A percentile compares a stretch with the other conserved stretches of the same genome.
Conservation (phyloP, 805 yeast genomes). For the Groenewaldozyma salmanticensis region DNA sequence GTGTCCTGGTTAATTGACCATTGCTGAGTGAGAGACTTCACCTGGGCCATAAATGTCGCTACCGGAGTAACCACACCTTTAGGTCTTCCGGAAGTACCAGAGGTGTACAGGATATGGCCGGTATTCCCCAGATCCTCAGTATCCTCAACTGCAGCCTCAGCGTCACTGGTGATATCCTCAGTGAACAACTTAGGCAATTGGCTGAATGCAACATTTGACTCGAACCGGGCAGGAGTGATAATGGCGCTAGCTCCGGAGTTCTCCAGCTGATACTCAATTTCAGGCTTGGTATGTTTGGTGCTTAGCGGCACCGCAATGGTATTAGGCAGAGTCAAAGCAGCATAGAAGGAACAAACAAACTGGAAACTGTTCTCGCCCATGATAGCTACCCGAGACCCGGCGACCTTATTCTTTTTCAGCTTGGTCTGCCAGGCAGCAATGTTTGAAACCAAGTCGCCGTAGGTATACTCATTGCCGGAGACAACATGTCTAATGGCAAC, state of each 20-base stretch:
- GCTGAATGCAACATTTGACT: constrained; percentile 16
- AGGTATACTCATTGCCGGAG: constrained; percentile 23
- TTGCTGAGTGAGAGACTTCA: constrained; percentile 24
- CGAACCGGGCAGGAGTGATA: constrained; percentile 22
- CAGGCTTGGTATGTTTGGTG: constrained; percentile 25
- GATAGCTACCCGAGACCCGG: constrained; percentile 22
- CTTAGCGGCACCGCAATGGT: constrained; percentile 27
- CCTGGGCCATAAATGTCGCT: constrained; percentile 24
- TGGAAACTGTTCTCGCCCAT: constrained; percentile 29
- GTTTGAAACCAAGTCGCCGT: constrained; percentile 22
- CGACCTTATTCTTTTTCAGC: constrained; percentile 5
- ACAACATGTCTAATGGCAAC: constrained; percentile 24
- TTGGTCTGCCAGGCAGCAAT: constrained; percentile 20
- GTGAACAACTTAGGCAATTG: constrained; percentile 10
- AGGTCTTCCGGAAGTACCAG: constrained; percentile 29
- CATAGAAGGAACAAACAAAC: constrained; percentile 22
- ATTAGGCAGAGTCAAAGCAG: constrained; percentile 22
- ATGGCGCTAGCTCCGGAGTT: constrained; percentile 22
- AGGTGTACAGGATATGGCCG: constrained; percentile 27
- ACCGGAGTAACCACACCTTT: constrained; percentile 28
- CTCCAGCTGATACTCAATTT: constrained; percentile 24
- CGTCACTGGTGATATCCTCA: constrained; percentile 11
- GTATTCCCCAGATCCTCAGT: constrained; percentile 2
- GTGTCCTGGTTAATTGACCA: constrained; percentile 23
- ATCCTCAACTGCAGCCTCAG: not conserved